These are phyloP conservation scores for Bryoglossum gracile DNA, from an alignment of 495 filamentous ascomycete species.

Conservation along the genomic window DNA sequence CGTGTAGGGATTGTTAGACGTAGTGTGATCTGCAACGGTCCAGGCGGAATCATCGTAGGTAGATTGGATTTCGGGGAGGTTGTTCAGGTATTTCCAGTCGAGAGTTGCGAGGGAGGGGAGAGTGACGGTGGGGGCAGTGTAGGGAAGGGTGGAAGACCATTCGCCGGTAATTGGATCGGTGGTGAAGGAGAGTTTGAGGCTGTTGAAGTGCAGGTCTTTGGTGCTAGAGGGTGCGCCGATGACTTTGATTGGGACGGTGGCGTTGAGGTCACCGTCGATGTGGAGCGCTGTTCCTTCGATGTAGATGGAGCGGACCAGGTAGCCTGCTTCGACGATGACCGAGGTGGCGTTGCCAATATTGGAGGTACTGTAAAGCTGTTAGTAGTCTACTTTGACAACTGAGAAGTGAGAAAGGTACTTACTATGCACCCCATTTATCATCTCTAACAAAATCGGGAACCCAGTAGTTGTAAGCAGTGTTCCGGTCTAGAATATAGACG, in stretches of 20 bases:
- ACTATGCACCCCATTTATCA: conserved; percentile 26
- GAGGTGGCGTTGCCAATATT: conserved; percentile 35
- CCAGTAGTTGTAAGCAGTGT: conserved; percentile 74
- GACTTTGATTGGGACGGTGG: conserved; percentile 54
- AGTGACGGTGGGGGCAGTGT: conserved; percentile 42
- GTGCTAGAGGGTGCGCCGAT: conserved; percentile 47
- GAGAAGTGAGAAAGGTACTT: background rate
- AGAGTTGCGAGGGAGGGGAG: conserved; percentile 50
- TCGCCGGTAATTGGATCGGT: conserved; percentile 43
- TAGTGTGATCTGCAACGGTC: conserved; percentile 43
- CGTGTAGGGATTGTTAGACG: conserved; percentile 48
- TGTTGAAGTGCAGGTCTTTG: conserved; percentile 55
- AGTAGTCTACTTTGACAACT: background rate
- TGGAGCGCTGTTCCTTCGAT: conserved; percentile 44
- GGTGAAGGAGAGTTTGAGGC: conserved; percentile 31
- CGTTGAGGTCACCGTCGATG: conserved; percentile 65
- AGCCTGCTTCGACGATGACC: conserved; percentile 64
- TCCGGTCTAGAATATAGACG: conserved; percentile 56
- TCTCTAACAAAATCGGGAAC: conserved; percentile 46
- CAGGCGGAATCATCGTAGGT: conserved; percentile 63
- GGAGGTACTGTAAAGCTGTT: conserved; percentile 18
- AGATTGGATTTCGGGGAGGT: conserved; percentile 58
- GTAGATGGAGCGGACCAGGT: conserved; percentile 61
- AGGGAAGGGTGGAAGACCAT: conserved; percentile 44
- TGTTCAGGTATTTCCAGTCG: conserved; percentile 64